Percentiles rank a stretch among this genome's conserved stretches.
Evolutionary conservation across 1,284 basidiomycete genomes (phyloP).

Genomic region (Apiotrichum sp.): DNA sequence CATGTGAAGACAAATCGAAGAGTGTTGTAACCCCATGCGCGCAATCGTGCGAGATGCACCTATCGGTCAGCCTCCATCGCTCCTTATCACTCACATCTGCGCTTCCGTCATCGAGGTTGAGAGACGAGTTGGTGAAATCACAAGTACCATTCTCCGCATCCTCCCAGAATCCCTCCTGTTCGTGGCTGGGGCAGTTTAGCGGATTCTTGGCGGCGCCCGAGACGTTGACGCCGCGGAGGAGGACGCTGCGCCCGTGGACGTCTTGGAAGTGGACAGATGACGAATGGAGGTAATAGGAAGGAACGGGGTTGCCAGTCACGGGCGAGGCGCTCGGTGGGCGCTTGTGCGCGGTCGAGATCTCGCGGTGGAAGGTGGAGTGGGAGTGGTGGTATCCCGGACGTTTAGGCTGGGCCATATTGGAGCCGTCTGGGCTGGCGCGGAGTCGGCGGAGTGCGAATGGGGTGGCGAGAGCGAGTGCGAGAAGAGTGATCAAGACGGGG

Average conservation of each 20-base stretch:
- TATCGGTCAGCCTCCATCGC: slow-evolving; percentile 46
- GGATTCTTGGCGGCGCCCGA: slow-evolving; percentile 84
- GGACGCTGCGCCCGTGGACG: slow-evolving; percentile 68
- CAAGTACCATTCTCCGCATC: slow-evolving; percentile 67
- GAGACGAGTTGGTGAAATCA: slow-evolving; percentile 65
- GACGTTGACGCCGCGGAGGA: slow-evolving; percentile 89
- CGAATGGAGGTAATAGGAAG: slow-evolving; percentile 55
- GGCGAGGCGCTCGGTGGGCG: slow-evolving; percentile 55
- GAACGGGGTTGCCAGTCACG: slow-evolving; percentile 57
- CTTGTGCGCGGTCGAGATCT: not conserved
- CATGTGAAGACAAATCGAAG: slow-evolving; percentile 89
- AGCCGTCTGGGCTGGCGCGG: too few relatives aligned
- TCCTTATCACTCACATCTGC: slow-evolving; percentile 34
- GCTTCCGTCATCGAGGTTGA: slow-evolving; percentile 57
- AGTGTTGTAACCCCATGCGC: slow-evolving; percentile 91
- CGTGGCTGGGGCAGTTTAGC: slow-evolving; percentile 59
- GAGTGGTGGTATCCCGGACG: not conserved
- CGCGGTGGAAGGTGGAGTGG: not conserved
- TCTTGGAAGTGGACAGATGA: slow-evolving; percentile 73
- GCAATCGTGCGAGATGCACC: slow-evolving; percentile 76
- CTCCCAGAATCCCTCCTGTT: slow-evolving; percentile 82
- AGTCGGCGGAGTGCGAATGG: too few relatives aligned
- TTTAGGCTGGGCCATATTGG: too few relatives aligned
- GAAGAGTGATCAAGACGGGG: too few relatives aligned
- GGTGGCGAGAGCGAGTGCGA: too few relatives aligned